Evolutionary conservation across 352 stramenopile species (phyloP), one percentile per base, ranked within the genome.

Genomic region (Phytophthora colocasiae): DNA sequence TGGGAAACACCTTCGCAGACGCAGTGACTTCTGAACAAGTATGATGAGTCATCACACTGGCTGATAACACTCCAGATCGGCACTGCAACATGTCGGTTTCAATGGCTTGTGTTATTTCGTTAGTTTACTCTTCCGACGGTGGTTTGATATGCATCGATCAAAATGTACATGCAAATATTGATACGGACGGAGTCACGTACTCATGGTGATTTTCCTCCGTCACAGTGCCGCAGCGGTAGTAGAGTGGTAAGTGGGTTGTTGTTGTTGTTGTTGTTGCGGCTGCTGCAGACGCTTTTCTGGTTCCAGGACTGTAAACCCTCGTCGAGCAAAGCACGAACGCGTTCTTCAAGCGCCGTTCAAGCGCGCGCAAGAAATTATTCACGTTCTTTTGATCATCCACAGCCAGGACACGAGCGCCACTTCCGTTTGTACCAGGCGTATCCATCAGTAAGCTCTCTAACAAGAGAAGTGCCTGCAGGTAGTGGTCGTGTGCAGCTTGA

Each of bases 361-460:
- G 65, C 7, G 75, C 77, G 38, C 62, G 71, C 24, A 90, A 38
- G 54, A 88, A 85, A 39, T 49, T 67, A 41, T 75, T 78, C 9
- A 90, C 70, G 6, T 73, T 72, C 62, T 86, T 86, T 52, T 87
- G 78, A 49, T 90, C 78, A 29, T 85, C 75, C 10, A 83, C 48
- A 10, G 77, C 71, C 22, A 90, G 31, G 1, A 32, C 46, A 10
- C 36, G 54, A 17, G 51, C 12, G 49, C 49, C 39, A 59, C 2
- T 24, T 26, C 50, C 50, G 9, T 58, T 63, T 4, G 55, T 38
- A 9, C 57, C 39, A 0, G 71, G 52, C 3, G 77, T 69, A 45
- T 91, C 76, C 66, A 86, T 80, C 17, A 89, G 22, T 48, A 91
- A 60, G 44, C 78, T 91, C 63, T 91, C 78, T n/a, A 89, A 63